A percentile compares a stretch with the other conserved stretches of the same genome.
phyloP scores from a whole-genome alignment of 2,329 filamentous ascomycete genomes.

The Paecilomyces formosus region DNA sequence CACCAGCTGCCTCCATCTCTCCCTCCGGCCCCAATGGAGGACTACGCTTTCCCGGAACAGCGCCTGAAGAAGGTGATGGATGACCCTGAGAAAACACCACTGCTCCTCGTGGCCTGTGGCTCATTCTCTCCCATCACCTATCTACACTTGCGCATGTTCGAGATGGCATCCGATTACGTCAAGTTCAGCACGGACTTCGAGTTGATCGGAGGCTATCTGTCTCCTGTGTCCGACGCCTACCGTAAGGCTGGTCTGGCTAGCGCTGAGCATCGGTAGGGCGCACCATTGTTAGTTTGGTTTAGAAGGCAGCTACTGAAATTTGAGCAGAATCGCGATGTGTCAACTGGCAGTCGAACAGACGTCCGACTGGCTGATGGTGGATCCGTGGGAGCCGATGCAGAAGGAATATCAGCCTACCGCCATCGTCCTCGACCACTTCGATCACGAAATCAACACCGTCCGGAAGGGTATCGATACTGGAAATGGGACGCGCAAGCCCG shows the following conservation, averaged over 20 bases:
- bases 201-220: constrained; percentile 77
- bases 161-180: constrained; percentile 75
- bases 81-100: constrained; percentile 41
- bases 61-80: constrained; percentile 40
- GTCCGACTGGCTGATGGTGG: constrained; percentile 75
- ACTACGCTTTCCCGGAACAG: constrained; percentile 38
- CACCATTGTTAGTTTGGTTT: neutral
- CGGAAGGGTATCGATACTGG: constrained; percentile 64
- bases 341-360: constrained; percentile 66
- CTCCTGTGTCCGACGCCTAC: constrained; percentile 68
- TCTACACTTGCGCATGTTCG: constrained; percentile 51
- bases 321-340: constrained; percentile 68
- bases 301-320: neutral
- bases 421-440: constrained; percentile 82
- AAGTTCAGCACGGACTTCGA: constrained; percentile 72
- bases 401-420: constrained; percentile 82
- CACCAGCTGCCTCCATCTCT: constrained; percentile 14
- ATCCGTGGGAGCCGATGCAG: constrained; percentile 82
- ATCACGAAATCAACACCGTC: constrained; percentile 78
- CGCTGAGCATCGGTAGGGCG: constrained; percentile 55
- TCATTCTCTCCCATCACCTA: constrained; percentile 69
- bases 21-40: constrained; percentile 25
- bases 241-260: constrained; percentile 74
- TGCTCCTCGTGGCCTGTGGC: constrained; percentile 43
- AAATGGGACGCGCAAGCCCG: constrained; percentile 58